Conservation (phyloP, 1,139 yeast genomes). For the Candida neerlandica region DNA sequence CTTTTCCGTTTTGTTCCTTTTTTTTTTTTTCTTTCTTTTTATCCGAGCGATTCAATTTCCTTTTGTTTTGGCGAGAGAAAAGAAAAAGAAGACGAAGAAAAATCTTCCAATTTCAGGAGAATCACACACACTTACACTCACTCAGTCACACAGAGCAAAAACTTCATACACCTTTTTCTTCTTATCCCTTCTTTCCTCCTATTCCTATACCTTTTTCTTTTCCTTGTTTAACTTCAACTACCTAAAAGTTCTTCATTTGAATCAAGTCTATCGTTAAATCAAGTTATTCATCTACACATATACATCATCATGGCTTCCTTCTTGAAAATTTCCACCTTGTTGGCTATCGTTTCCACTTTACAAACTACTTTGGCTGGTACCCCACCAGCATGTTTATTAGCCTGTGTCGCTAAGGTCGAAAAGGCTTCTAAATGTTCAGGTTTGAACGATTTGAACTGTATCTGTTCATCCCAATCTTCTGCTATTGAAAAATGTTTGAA, state of each 20-base stretch:
- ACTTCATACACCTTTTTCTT: not conserved
- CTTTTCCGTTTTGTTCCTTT: no score
- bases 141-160: not conserved
- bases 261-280: conserved; percentile 8
- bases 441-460: conserved; percentile 64
- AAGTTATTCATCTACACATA: not conserved
- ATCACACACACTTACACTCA: not conserved
- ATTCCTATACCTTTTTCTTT: not conserved
- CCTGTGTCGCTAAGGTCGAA: conserved; percentile 77
- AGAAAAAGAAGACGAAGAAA: not conserved
- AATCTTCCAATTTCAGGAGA: not conserved
- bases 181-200: not conserved
- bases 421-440: conserved; percentile 57
- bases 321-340: conserved; percentile 44
- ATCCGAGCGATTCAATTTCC: not conserved
- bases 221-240: not conserved
- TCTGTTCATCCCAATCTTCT: conserved; percentile 56
- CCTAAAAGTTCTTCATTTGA: not conserved
- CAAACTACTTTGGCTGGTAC: conserved; percentile 57
- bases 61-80: not conserved
- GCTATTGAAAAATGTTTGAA: conserved; percentile 62
- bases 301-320: conserved; percentile 17
- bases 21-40: not conserved
- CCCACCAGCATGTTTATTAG: conserved; percentile 88
- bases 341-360: conserved; percentile 53